Conservation (phyloP, 768 basidiomycete genomes). For the Kwoniella sp. region DNA sequence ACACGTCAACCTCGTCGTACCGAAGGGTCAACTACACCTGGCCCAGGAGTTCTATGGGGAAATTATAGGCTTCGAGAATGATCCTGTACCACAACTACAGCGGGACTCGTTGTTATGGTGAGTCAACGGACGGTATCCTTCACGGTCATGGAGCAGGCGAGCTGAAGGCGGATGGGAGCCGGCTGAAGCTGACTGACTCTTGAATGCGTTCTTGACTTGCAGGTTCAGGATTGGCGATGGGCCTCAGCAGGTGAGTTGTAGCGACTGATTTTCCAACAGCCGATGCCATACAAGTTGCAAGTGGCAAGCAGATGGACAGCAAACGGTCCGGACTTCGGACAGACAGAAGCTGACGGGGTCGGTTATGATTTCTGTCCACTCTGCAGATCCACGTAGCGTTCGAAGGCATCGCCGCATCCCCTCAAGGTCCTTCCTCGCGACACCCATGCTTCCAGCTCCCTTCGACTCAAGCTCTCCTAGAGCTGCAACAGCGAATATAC, state of each 20-base stretch:
- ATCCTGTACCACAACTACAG: constrained; percentile 47
- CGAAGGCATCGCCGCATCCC: constrained; percentile 18
- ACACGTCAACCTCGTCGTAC: constrained; percentile 52
- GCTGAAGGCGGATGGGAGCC: too few relatives aligned
- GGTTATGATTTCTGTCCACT: not conserved
- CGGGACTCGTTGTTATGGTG: constrained; percentile 45
- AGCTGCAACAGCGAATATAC: constrained; percentile 48
- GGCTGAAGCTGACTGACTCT: not conserved
- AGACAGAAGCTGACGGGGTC: not conserved
- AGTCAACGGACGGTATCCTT: constrained; percentile 15
- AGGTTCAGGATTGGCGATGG: constrained; percentile 47
- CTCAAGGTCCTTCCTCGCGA: constrained; percentile 28
- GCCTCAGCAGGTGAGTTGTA: constrained; percentile 41
- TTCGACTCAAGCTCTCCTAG: constrained; percentile 32
- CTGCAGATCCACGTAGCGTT: constrained; percentile 44
- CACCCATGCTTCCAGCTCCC: constrained; percentile 48
- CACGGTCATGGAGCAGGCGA: not conserved
- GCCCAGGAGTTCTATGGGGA: constrained; percentile 52
- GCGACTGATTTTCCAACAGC: too few relatives aligned
- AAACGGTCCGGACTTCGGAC: too few relatives aligned
- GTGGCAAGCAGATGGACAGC: too few relatives aligned
- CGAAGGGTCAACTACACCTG: constrained; percentile 43
- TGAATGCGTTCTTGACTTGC: not conserved
- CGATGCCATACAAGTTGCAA: too few relatives aligned
- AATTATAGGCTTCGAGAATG: constrained; percentile 44